Percentiles rank a stretch among this genome's conserved stretches.
Evolutionary conservation across 495 filamentous ascomycete species (phyloP).

Genomic region (Talaromyces ruber): DNA sequence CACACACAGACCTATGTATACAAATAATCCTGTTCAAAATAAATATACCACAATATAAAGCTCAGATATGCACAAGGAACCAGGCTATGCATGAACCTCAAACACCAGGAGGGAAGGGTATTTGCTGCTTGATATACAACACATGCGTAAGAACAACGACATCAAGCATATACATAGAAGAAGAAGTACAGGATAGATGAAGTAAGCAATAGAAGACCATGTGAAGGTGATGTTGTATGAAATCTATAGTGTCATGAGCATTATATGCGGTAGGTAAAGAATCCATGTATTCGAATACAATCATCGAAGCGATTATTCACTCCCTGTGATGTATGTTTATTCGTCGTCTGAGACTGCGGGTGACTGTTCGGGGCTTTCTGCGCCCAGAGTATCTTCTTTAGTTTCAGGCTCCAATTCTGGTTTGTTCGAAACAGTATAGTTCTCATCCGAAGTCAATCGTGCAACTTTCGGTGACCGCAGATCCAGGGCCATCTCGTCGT

Average conservation of each 20-base stretch:
- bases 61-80: neutral
- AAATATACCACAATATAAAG: neutral
- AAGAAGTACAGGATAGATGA: neutral
- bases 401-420: constrained; percentile 29
- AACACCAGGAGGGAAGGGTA: neutral
- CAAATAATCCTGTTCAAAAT: neutral
- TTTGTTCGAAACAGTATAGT: constrained; percentile 26
- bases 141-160: neutral
- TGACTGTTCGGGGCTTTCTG: constrained; percentile 21
- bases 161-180: neutral
- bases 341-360: constrained; percentile 29
- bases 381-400: constrained; percentile 19
- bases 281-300: neutral
- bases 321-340: constrained; percentile 10
- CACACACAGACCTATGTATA: neutral
- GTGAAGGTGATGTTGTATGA: neutral
- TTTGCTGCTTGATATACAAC: neutral
- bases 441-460: constrained; percentile 25
- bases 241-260: neutral
- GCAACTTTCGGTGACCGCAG: constrained; percentile 33
- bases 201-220: neutral
- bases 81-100: neutral
- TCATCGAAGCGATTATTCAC: neutral
- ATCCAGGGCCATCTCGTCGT: constrained; percentile 13
- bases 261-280: neutral